Percentiles rank a stretch among this genome's conserved stretches.
These are phyloP conservation scores for Cochlearia excelsa DNA, from an alignment of 345 rosid genomes.

Conservation along the genomic window DNA sequence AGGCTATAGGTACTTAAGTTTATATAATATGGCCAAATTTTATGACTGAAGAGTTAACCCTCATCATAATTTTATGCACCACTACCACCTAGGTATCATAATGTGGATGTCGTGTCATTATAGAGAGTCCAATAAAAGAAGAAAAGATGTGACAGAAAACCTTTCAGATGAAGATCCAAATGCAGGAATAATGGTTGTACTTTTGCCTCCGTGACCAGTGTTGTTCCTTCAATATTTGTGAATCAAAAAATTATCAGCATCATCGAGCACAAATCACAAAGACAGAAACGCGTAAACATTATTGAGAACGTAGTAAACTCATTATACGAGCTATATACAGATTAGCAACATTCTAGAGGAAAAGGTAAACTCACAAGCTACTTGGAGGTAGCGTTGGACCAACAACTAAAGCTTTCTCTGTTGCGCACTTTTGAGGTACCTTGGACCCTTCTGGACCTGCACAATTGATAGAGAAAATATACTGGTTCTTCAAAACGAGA, in stretches of 20 bases:
- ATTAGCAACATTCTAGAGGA: slow-evolving; percentile 8
- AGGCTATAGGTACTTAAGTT: background rate
- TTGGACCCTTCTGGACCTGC: slow-evolving; percentile 56
- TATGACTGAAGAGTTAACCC: slow-evolving; percentile 1
- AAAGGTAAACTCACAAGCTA: slow-evolving; percentile 44
- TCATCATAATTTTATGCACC: background rate
- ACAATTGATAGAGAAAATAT: slow-evolving; percentile 16
- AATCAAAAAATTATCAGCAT: slow-evolving; percentile 7
- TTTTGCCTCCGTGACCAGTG: slow-evolving; percentile 47
- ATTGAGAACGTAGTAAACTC: background rate
- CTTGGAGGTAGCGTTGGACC: slow-evolving; percentile 66
- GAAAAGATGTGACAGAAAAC: slow-evolving; percentile 33
- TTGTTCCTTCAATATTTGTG: slow-evolving; percentile 45
- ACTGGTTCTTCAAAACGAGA: slow-evolving; percentile 6
- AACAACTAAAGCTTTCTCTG: slow-evolving; percentile 62
- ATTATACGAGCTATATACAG: background rate
- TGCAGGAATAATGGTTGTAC: slow-evolving; percentile 51
- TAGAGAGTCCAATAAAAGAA: slow-evolving; percentile 1
- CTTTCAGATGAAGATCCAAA: slow-evolving; percentile 62
- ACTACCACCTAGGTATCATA: background rate
- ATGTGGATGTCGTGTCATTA: slow-evolving; percentile 1
- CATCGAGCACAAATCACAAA: slow-evolving; percentile 3
- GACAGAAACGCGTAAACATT: background rate
- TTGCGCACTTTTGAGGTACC: slow-evolving; percentile 41
- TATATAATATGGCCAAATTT: background rate